phyloP scores from a whole-genome alignment of 345 rosid genomes.

The Acer campestre region DNA sequence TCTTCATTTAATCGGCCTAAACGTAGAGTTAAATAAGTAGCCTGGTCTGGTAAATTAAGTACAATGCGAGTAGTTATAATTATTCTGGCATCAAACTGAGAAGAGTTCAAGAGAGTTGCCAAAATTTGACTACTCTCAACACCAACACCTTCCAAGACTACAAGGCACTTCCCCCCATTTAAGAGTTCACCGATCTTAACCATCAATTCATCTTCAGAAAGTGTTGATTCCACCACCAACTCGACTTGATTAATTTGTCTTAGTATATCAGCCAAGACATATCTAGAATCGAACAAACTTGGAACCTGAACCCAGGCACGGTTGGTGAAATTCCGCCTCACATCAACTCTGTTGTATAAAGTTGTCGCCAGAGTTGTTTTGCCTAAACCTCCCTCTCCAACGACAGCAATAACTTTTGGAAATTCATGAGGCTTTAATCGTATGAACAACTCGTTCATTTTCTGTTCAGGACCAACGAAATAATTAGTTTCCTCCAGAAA shows the following conservation, averaged over 20 bases:
- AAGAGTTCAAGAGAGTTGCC: too few species aligned
- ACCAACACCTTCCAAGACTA: neutral
- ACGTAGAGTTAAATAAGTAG: neutral
- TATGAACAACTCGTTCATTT: constrained; percentile 6
- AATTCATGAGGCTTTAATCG: neutral
- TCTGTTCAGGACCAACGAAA: constrained; percentile 9
- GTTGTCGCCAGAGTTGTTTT: constrained; percentile 29
- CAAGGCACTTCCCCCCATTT: constrained; percentile 21
- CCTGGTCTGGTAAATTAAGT: neutral
- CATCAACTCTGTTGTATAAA: constrained; percentile 14
- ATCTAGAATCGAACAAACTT: constrained; percentile 11
- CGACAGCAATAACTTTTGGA: constrained; percentile 22
- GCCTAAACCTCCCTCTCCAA: constrained; percentile 35
- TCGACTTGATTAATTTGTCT: constrained; percentile 14
- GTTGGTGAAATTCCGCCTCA: constrained; percentile 19
- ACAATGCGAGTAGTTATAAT: too few species aligned
- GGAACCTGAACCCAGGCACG: constrained; percentile 32
- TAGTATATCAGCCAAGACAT: constrained; percentile 22
- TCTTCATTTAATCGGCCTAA: neutral
- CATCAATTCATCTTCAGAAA: constrained; percentile 4
- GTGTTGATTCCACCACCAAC: constrained; percentile 12
- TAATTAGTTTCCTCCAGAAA: neutral
- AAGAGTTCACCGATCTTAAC: constrained; percentile 16
- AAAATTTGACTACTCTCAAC: too few species aligned
- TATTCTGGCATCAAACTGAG: too few species aligned